Evolutionary conservation across 2,329 filamentous ascomycete genomes (phyloP).

Genomic region (Epichloe glyceriae): DNA sequence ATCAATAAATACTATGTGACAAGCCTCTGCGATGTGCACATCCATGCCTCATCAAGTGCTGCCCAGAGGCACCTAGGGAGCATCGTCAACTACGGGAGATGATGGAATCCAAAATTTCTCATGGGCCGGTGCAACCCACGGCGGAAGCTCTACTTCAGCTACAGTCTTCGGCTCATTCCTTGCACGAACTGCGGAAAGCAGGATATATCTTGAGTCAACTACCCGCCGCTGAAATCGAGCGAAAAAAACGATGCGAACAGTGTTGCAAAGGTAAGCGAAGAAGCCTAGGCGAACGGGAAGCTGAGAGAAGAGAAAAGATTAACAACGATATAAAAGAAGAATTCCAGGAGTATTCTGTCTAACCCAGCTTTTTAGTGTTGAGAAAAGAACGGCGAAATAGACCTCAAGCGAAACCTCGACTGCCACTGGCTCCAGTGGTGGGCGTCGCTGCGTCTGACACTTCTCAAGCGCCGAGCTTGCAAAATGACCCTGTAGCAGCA

Average conservation of each 20-base stretch:
- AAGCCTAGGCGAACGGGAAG: background rate
- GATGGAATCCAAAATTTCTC: constrained; percentile 1
- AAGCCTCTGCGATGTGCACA: too few species aligned
- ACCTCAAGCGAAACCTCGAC: background rate
- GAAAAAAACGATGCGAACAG: constrained; percentile 18
- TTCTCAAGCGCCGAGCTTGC: background rate
- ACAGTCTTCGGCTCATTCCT: constrained; percentile 9
- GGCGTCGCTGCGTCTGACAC: background rate
- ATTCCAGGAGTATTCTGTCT: background rate
- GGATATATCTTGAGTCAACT: constrained; percentile 18
- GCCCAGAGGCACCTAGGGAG: background rate
- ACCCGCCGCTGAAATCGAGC: constrained; percentile 14
- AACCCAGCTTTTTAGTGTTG: background rate
- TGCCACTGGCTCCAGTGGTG: background rate
- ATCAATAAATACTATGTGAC: too few species aligned
- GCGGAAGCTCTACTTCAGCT: constrained; percentile 11
- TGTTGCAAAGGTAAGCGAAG: constrained; percentile 14
- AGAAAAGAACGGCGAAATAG: constrained; percentile 1
- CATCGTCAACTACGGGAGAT: background rate
- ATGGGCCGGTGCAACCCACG: constrained; percentile 10
- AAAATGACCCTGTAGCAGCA: background rate
- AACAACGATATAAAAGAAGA: background rate
- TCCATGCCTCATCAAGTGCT: background rate
- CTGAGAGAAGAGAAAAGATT: background rate
- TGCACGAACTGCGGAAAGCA: constrained; percentile 10